These are phyloP conservation scores for Nicotiana paniculata DNA, from an alignment of 257 asterid genomes.

Conservation along the genomic window DNA sequence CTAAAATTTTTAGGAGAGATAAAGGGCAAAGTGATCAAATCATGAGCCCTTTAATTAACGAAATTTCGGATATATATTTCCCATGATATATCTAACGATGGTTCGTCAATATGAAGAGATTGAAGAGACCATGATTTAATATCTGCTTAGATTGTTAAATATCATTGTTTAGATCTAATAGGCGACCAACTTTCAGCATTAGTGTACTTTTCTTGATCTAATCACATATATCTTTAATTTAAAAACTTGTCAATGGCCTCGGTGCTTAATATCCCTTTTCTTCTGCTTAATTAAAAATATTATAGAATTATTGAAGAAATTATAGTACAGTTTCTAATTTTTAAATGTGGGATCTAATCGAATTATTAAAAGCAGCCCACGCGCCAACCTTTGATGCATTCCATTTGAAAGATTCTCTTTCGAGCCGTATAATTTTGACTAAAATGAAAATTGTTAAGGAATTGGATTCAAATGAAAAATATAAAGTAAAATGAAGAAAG, in stretches of 20 bases:
- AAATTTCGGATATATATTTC: no score
- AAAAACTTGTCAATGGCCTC: not conserved
- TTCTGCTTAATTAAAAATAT: not conserved
- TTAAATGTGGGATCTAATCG: not conserved
- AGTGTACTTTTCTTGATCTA: not conserved
- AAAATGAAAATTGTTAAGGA: not conserved
- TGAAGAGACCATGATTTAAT: not conserved
- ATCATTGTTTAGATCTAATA: not conserved
- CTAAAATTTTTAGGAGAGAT: not conserved
- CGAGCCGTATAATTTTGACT: slow-evolving; percentile 4
- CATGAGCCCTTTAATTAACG: not conserved
- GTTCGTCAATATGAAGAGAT: not conserved
- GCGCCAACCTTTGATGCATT: not conserved
- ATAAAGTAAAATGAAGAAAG: not conserved
- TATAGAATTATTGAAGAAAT: not conserved
- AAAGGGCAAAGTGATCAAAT: not conserved
- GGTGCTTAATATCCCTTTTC: not conserved
- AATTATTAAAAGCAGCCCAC: not conserved
- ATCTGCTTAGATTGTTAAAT: not conserved
- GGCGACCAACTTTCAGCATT: not conserved
- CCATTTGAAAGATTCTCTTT: not conserved
- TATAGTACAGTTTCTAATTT: not conserved
- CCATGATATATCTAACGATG: no score
- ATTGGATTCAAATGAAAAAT: not conserved
- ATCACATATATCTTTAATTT: not conserved